Evolutionary conservation across 148 eudicot genomes (phyloP).

Genomic region (Silene uniflora): DNA sequence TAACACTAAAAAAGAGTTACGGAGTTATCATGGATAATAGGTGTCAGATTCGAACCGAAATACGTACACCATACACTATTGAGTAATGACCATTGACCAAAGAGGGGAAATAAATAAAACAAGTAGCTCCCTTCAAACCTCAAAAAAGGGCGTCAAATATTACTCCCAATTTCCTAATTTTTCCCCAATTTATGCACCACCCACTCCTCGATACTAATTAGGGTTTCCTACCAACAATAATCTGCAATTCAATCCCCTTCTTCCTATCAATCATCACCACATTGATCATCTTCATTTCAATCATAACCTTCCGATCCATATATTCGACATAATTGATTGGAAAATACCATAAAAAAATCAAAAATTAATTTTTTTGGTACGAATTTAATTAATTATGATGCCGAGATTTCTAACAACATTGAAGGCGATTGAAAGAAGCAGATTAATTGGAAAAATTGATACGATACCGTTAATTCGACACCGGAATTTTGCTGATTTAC

Average conservation of each 20-base stretch:
- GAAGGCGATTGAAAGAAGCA: conserved; percentile 35
- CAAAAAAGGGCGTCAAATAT: not conserved
- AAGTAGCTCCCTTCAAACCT: not conserved
- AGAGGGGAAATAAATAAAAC: too few relatives aligned
- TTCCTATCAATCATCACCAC: not conserved
- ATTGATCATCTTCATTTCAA: not conserved
- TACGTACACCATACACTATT: too few relatives aligned
- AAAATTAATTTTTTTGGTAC: not conserved
- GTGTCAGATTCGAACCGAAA: too few relatives aligned
- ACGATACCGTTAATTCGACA: not conserved
- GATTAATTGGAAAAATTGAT: conserved; percentile 17
- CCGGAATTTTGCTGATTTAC: not conserved
- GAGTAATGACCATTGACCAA: too few relatives aligned
- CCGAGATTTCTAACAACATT: conserved; percentile 41
- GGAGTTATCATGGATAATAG: too few relatives aligned
- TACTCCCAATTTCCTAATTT: not conserved
- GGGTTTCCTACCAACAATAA: conserved; percentile 13
- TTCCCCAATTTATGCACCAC: not conserved
- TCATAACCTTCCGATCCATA: not conserved
- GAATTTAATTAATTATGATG: conserved; percentile 28
- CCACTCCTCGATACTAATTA: not conserved
- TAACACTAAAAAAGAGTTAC: too few relatives aligned
- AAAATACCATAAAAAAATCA: too few relatives aligned
- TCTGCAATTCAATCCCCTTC: not conserved
- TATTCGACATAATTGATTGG: not conserved